Conservation (phyloP, 1,284 basidiomycete species). For the Cryptococcus depauperatus region DNA sequence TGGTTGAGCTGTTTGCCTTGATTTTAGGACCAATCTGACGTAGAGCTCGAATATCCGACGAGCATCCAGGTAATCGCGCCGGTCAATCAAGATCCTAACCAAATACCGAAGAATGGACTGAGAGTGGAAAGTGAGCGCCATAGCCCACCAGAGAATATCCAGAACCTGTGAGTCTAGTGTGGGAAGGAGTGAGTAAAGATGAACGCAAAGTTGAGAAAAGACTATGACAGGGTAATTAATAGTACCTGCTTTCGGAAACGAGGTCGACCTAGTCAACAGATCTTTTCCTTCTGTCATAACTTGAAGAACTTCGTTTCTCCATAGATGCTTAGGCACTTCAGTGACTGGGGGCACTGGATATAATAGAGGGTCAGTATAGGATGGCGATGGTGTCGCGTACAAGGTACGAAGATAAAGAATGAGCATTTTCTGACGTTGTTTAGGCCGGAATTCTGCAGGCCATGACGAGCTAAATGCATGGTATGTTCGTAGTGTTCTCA, state of each 20-base stretch:
- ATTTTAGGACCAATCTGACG: constrained; percentile 72
- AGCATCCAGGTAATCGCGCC: constrained; percentile 60
- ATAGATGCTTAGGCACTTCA: constrained; percentile 45
- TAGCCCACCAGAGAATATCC: constrained; percentile 82
- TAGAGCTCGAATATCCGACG: constrained; percentile 71
- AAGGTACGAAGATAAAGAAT: constrained; percentile 65
- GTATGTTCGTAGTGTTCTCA: constrained; percentile 56
- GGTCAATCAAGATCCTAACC: constrained; percentile 59
- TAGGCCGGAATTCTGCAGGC: constrained; percentile 64
- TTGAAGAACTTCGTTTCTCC: constrained; percentile 58
- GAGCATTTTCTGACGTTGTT: constrained; percentile 61
- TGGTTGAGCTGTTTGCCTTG: constrained; percentile 54
- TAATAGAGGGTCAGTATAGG: constrained; percentile 11
- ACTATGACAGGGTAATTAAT: constrained; percentile 71
- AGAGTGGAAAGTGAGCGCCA: constrained; percentile 82
- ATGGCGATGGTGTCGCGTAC: constrained; percentile 13
- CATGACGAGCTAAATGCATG: constrained; percentile 60
- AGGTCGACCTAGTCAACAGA: constrained; percentile 58
- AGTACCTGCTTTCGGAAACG: constrained; percentile 76
- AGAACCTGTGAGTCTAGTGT: constrained; percentile 17
- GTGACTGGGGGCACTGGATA: not conserved
- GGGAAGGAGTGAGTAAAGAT: constrained; percentile 5
- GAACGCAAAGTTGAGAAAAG: constrained; percentile 70
- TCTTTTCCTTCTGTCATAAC: constrained; percentile 62
- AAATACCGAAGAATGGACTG: constrained; percentile 74